Conservation (phyloP, 495 filamentous ascomycete species). For the Lentithecium fluviatile region DNA sequence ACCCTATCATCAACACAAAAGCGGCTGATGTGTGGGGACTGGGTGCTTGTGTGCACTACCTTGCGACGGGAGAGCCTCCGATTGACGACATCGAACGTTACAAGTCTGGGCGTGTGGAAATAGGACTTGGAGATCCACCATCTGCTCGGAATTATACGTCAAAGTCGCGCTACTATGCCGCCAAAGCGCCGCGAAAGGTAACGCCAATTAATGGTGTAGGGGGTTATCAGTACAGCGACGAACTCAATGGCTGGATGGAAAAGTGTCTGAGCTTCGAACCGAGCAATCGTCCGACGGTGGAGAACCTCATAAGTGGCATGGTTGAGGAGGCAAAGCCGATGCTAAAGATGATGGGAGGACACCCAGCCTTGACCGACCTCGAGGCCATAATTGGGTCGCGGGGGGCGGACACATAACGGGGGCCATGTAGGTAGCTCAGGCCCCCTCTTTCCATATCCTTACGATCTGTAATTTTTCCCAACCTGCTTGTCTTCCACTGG, state of each 20-base stretch:
- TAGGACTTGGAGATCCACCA: not conserved
- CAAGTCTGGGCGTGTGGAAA: not conserved
- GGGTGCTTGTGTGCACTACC: conserved; percentile 26
- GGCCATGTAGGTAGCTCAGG: not conserved
- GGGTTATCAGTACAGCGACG: conserved; percentile 14
- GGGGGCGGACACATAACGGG: not conserved
- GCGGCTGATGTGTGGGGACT: conserved; percentile 27
- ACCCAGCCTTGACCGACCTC: conserved; percentile 13
- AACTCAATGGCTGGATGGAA: conserved; percentile 25
- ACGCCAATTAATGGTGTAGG: conserved; percentile 16
- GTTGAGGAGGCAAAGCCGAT: conserved; percentile 1
- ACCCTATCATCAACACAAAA: conserved; percentile 24
- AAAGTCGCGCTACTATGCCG: conserved; percentile 3
- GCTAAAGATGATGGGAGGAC: conserved; percentile 8
- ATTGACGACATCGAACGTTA: not conserved
- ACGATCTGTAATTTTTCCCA: conserved; percentile 89
- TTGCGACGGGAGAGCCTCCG: conserved; percentile 18
- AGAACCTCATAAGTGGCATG: conserved; percentile 4
- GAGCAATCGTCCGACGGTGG: not conserved
- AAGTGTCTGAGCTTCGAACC: not conserved
- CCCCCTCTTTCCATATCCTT: conserved; percentile 60
- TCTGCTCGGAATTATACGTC: not conserved
- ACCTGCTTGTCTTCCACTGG: conserved; percentile 79
- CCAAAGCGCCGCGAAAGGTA: conserved; percentile 13
- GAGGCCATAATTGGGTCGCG: conserved; percentile 6